phyloP scores from a whole-genome alignment of 768 basidiomycete species.

The Rhizopogon vesiculosus region DNA sequence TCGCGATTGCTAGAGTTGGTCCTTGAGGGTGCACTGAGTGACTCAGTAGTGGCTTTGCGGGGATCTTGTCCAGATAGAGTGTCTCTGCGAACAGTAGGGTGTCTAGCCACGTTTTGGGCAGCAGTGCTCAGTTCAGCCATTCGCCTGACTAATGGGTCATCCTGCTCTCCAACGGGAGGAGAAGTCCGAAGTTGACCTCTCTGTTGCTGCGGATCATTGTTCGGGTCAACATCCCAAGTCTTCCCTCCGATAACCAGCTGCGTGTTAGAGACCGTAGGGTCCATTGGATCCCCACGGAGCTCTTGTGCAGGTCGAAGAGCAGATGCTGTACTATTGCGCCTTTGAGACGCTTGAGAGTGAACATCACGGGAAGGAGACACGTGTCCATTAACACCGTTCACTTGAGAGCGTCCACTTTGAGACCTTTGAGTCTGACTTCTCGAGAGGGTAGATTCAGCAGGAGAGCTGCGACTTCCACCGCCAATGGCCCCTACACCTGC shows the following conservation, averaged over 20 bases:
- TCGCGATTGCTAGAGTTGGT: conserved; percentile 36
- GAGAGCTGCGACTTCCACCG: conserved; percentile 30
- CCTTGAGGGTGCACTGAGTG: conserved; percentile 21
- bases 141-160: conserved; percentile 63
- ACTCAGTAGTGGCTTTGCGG: conserved; percentile 18
- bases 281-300: conserved; percentile 50
- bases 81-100: conserved; percentile 22
- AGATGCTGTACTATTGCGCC: conserved; percentile 22
- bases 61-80: conserved; percentile 17
- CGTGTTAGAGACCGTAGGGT: conserved; percentile 60
- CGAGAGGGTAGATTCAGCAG: conserved; percentile 23
- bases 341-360: conserved; percentile 16
- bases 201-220: conserved; percentile 57
- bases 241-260: conserved; percentile 57
- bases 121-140: conserved; percentile 48
- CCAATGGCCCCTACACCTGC: conserved; percentile 74
- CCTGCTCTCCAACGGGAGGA: conserved; percentile 33
- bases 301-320: conserved; percentile 34
- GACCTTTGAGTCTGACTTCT: conserved; percentile 29
- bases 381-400: conserved; percentile 27
- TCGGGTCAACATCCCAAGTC: conserved; percentile 63
- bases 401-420: conserved; percentile 24
- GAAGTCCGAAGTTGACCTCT: conserved; percentile 16
- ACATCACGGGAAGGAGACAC: conserved; percentile 18
- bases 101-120: conserved; percentile 10